phyloP scores from a whole-genome alignment of 371 early-diverging fungal genomes.

The Dinochytrium kinnereticum region DNA sequence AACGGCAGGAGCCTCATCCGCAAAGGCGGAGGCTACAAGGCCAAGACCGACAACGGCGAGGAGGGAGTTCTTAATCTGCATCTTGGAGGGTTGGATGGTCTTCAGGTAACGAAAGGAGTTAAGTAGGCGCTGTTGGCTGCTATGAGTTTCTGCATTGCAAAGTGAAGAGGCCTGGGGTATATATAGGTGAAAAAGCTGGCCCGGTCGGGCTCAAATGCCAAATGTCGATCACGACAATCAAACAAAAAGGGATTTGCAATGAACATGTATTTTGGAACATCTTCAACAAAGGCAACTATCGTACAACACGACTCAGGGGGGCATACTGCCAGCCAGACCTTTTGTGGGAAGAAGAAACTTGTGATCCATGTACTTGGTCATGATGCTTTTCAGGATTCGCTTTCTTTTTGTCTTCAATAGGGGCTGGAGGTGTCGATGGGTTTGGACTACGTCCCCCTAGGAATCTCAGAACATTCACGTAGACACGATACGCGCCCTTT shows the following conservation, averaged over 20 bases:
- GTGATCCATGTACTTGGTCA: background rate
- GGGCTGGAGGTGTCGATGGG: background rate
- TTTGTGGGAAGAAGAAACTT: background rate
- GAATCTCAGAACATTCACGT: background rate
- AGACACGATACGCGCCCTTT: constrained; percentile 1
- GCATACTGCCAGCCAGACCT: background rate
- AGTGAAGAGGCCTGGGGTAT: too few species aligned
- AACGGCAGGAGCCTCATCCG: constrained; percentile 5
- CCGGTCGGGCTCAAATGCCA: too few species aligned
- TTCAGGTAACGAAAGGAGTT: background rate
- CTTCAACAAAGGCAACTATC: too few species aligned
- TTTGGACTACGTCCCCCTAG: background rate
- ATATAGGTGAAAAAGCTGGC: too few species aligned
- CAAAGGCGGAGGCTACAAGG: constrained; percentile 3
- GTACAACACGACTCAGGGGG: constrained; percentile 12
- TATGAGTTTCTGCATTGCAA: too few species aligned
- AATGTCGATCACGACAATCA: too few species aligned
- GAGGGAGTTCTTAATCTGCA: constrained; percentile 12
- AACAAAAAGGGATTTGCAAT: too few species aligned
- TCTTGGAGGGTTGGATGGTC: background rate
- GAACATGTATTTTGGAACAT: too few species aligned
- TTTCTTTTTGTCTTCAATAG: background rate
- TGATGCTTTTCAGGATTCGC: background rate
- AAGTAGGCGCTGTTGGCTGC: too few species aligned
- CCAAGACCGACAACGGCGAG: background rate